phyloP scores from a whole-genome alignment of 768 basidiomycete genomes.

The Chalciporus piperatus region DNA sequence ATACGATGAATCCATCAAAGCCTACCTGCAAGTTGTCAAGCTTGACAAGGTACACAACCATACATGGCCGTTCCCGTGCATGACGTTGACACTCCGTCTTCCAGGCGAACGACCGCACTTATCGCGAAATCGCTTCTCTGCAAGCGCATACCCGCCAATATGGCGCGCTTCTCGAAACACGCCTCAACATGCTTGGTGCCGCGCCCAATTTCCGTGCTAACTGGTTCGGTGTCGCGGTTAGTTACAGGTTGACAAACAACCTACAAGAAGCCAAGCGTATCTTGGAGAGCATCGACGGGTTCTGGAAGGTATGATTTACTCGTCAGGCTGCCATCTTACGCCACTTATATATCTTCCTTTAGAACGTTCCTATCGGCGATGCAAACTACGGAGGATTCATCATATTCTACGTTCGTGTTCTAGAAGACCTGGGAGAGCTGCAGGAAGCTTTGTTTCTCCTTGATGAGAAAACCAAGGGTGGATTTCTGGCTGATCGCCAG shows the following conservation, averaged over 20 bases:
- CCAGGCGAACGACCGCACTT: too few species aligned
- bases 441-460: slow-evolving; percentile 60
- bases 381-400: slow-evolving; percentile 81
- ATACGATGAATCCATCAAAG: slow-evolving; percentile 91
- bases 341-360: slow-evolving; percentile 11
- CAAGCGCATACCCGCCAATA: slow-evolving; percentile 85
- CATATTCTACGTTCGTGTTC: slow-evolving; percentile 69
- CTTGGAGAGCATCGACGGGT: slow-evolving; percentile 67
- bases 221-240: slow-evolving; percentile 88
- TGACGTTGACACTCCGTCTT: neutral
- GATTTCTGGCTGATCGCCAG: slow-evolving; percentile 68
- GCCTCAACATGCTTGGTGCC: slow-evolving; percentile 73
- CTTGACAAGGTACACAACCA: slow-evolving; percentile 74
- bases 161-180: slow-evolving; percentile 75
- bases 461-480: slow-evolving; percentile 60
- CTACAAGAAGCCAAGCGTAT: slow-evolving; percentile 65
- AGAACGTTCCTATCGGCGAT: slow-evolving; percentile 79
- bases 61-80: neutral
- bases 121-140: slow-evolving; percentile 85
- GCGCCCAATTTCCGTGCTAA: slow-evolving; percentile 83
- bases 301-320: slow-evolving; percentile 55
- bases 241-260: slow-evolving; percentile 82
- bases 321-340: neutral
- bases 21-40: slow-evolving; percentile 83
- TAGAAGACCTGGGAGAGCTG: slow-evolving; percentile 70